Percentiles rank a stretch among this genome's conserved stretches.
Conservation (phyloP, 805 yeast genomes). For the Candida schatavii region DNA sequence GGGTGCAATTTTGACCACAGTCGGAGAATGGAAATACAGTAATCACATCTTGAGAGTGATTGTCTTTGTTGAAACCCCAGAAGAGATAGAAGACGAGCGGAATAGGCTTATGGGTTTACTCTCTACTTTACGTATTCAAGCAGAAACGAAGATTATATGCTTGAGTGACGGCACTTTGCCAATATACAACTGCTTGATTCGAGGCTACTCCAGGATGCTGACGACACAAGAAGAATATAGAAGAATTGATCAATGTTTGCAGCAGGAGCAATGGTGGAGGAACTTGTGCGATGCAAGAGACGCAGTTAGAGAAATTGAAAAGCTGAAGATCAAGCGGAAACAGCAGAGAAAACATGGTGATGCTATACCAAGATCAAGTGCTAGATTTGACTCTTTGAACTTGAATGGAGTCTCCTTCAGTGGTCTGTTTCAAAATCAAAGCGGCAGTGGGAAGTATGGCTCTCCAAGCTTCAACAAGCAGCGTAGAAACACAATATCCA, state of each 20-base stretch:
- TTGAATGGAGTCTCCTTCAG: constrained; percentile 13
- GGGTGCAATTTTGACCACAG: constrained; percentile 91
- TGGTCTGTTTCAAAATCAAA: constrained; percentile 14
- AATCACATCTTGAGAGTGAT: constrained; percentile 71
- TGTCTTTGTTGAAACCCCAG: constrained; percentile 78
- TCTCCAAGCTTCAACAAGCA: constrained; percentile 19
- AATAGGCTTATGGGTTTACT: constrained; percentile 60
- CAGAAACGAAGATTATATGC: constrained; percentile 73
- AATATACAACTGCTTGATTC: constrained; percentile 72
- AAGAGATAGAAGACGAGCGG: constrained; percentile 70
- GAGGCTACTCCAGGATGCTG: constrained; percentile 51
- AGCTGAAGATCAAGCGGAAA: constrained; percentile 14
- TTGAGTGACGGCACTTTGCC: constrained; percentile 54
- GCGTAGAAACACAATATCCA: constrained; percentile 53
- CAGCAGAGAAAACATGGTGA: constrained; percentile 8
- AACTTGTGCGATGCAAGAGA: constrained; percentile 60
- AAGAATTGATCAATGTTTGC: constrained; percentile 49
- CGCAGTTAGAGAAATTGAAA: constrained; percentile 32
- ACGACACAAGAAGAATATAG: constrained; percentile 26
- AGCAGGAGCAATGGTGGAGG: constrained; percentile 84
- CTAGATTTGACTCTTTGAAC: constrained; percentile 26
- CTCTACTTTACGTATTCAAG: constrained; percentile 78
- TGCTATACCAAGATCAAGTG: neutral
- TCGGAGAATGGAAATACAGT: constrained; percentile 84
- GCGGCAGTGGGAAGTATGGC: neutral